A percentile compares a stretch with the other conserved stretches of the same genome.
Conservation (phyloP, 345 rosid genomes). For the Populus deltoides region DNA sequence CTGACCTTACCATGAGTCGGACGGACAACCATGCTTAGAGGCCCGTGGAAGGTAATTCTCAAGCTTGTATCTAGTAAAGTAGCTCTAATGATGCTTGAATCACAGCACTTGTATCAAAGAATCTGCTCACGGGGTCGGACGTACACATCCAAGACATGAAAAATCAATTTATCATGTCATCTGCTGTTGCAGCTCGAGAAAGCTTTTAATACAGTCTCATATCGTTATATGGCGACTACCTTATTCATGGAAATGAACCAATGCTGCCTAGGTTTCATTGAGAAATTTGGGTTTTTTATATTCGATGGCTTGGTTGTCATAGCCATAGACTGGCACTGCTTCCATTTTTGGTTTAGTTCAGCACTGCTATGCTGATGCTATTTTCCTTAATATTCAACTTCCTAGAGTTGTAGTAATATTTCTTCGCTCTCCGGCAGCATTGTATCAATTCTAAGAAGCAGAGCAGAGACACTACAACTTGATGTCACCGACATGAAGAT, state of each 20-base stretch:
- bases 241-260: not conserved
- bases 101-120: conserved; percentile 92
- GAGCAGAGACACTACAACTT: conserved; percentile 86
- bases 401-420: not conserved
- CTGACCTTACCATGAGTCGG: no score
- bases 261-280: no score
- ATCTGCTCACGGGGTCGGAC: conserved; percentile 96
- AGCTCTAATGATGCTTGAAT: conserved; percentile 6
- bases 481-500: conserved; percentile 92
- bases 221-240: not conserved
- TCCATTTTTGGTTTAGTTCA: not conserved
- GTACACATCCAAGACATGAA: conserved; percentile 82
- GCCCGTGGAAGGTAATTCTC: not conserved
- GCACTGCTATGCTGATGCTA: not conserved
- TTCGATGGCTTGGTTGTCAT: not conserved
- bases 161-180: not conserved
- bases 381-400: not conserved
- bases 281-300: not conserved
- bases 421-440: conserved; percentile 41
- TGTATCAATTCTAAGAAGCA: conserved; percentile 79
- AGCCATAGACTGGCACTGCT: not conserved
- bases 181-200: conserved; percentile 31
- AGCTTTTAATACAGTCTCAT: not conserved
- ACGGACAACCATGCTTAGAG: not conserved
- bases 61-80: not conserved